Conservation (phyloP, 1,284 basidiomycete species). For the Rhizopogon parksii region DNA sequence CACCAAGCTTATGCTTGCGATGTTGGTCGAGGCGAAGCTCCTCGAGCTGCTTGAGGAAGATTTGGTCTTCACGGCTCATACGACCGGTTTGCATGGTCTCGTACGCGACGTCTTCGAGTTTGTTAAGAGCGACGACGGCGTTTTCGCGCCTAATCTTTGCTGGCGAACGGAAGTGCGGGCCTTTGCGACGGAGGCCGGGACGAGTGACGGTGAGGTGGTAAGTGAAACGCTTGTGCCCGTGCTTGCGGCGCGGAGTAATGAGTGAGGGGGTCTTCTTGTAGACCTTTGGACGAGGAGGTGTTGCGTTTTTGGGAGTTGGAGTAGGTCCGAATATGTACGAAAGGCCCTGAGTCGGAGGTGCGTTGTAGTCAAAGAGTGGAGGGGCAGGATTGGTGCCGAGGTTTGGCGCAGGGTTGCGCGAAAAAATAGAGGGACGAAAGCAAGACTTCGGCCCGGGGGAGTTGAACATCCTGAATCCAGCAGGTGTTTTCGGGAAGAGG, state of each 20-base stretch:
- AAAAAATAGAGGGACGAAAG: constrained; percentile 7
- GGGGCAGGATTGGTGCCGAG: not conserved
- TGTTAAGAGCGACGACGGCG: constrained; percentile 1
- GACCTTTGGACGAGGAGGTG: not conserved
- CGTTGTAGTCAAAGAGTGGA: constrained; percentile 4
- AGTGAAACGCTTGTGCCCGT: constrained; percentile 16
- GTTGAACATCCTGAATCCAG: constrained; percentile 21
- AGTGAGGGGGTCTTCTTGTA: not conserved
- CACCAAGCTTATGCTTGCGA: constrained; percentile 13
- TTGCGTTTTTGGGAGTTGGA: not conserved
- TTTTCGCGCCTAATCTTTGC: constrained; percentile 8
- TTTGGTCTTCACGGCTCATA: constrained; percentile 16
- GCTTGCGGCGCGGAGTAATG: constrained; percentile 7
- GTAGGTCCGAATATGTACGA: constrained; percentile 4
- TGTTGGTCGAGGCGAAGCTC: constrained; percentile 14
- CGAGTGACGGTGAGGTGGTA: constrained; percentile 3
- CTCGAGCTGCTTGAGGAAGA: constrained; percentile 23
- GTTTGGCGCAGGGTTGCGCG: not conserved
- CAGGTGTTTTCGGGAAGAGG: constrained; percentile 11
- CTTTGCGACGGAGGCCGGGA: constrained; percentile 1
- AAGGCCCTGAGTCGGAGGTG: constrained; percentile 11
- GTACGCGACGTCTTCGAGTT: constrained; percentile 11
- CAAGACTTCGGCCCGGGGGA: constrained; percentile 9
- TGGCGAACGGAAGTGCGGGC: not conserved
- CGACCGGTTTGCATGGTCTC: constrained; percentile 11